Percentiles rank a stretch among this genome's conserved stretches.
phyloP scores from a whole-genome alignment of 441 rosid genomes.

The Sinapis alba region DNA sequence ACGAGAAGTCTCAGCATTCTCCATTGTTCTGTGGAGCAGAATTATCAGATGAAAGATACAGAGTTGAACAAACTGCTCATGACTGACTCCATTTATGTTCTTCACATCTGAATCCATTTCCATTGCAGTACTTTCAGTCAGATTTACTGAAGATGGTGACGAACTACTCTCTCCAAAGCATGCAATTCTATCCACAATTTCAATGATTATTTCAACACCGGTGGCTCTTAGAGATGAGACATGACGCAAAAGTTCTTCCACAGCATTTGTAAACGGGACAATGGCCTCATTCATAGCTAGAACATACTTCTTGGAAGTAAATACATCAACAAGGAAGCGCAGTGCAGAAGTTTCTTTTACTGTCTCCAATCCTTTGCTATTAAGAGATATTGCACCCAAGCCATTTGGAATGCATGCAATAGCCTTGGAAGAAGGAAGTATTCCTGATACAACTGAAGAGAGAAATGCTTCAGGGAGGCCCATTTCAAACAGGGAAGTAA shows the following conservation, averaged over 20 bases:
- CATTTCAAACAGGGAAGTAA: conserved; percentile 75
- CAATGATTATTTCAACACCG: conserved; percentile 94
- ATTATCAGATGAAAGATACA: conserved; percentile 96
- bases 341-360: conserved; percentile 88
- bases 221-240: conserved; percentile 81
- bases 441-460: conserved; percentile 82
- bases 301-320: conserved; percentile 90
- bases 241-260: conserved; percentile 98
- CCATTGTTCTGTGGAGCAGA: conserved; percentile 94
- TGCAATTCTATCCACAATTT: conserved; percentile 82
- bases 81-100: conserved; percentile 64
- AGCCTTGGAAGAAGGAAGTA: conserved; percentile 95
- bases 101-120: conserved; percentile 88
- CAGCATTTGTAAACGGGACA: conserved; percentile 95
- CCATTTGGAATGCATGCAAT: conserved; percentile 96
- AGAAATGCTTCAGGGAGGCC: conserved; percentile 96
- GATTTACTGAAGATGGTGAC: conserved; percentile 56
- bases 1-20: conserved; percentile 93
- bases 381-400: conserved; percentile 96
- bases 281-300: conserved; percentile 94
- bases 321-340: conserved; percentile 80
- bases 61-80: conserved; percentile 89
- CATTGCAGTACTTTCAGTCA: conserved; percentile 71
- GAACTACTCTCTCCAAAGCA: conserved; percentile 55
- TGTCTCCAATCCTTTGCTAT: conserved; percentile 89